Base-by-base conservation (phyloP, 2,329 filamentous ascomycete genomes). In the Fusarium brevicatenulatum region DNA sequence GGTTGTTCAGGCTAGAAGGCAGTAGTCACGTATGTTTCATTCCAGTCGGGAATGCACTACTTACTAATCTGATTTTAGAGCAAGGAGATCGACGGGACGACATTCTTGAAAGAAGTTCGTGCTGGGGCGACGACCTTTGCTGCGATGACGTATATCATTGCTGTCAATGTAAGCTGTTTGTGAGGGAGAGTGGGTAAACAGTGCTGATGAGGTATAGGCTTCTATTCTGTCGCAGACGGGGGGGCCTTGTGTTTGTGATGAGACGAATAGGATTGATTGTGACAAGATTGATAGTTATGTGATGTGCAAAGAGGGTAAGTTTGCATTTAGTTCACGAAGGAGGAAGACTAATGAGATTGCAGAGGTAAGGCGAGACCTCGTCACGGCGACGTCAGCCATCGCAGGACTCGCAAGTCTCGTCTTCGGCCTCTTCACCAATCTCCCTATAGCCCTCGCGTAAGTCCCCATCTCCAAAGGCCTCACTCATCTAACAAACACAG, bases 351-450 rank as follows among this genome's bases (percentile, higher is more conserved):
- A 71, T 4, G 4, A n/a, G 7, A 9, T 8, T 5, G 0, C 1
- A 75, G 88, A 89, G 68, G 78, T 94, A 76, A 91, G 91, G 79
- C 88, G 91, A 25, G 93, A 95, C 79, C 82, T 95, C 32, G 90
- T 95, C 64, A 95, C 93, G 8, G 93, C 91, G 4, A 95, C 93
- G 5, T 92, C 93, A 47, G 93, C 92, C 42, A 94, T 95, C 69
- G 86, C 92, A 12, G 91, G 92, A 18, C 82, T 95, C 39, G 88
- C 91, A 4, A 91, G 64, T 28, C 61, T 75, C 4, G 8, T 75
- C 4, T 71, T 76, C 7, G 73, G 74, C 4, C 21, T 75, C 3
- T 28, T 57, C n/a, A 73, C 73, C 34, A 75, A 73, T n/a, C 53
- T 72, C 9, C 73, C 73, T 2, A 75, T 76, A 30, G 71, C 69